A percentile compares a stretch with the other conserved stretches of the same genome.
Conservation (phyloP, 108 stramenopile genomes). For the Skeletonema grethae region DNA sequence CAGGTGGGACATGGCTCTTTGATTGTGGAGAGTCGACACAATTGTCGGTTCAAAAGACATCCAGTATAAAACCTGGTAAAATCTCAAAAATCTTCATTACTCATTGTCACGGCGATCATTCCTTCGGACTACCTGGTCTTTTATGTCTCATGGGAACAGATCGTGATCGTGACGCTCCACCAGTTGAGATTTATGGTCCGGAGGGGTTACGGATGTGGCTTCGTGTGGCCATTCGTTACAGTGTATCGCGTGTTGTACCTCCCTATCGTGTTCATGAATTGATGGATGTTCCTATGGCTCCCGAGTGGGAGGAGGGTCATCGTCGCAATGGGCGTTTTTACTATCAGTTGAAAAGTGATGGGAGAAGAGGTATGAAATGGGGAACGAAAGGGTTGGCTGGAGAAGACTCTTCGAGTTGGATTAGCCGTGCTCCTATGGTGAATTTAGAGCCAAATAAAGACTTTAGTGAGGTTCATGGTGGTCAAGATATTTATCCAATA, state of each 20-base stretch:
- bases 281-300: constrained; percentile 90
- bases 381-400: constrained; percentile 61
- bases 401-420: constrained; percentile 74
- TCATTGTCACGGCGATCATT: constrained; percentile 86
- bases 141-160: constrained; percentile 94
- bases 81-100: constrained; percentile 93
- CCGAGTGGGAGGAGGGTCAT: constrained; percentile 73
- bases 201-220: constrained; percentile 88
- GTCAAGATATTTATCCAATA: constrained; percentile 73
- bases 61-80: constrained; percentile 72
- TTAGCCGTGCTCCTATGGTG: constrained; percentile 66
- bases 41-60: constrained; percentile 73
- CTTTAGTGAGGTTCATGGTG: constrained; percentile 45
- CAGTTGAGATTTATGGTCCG: constrained; percentile 95
- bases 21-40: constrained; percentile 96
- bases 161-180: constrained; percentile 55
- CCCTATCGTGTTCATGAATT: constrained; percentile 95
- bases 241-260: constrained; percentile 79
- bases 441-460: constrained; percentile 51
- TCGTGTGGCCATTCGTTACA: constrained; percentile 87
- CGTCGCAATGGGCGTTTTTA: constrained; percentile 56
- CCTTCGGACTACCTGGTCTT: constrained; percentile 92
- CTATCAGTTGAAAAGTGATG: constrained; percentile 40
- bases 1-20: constrained; percentile 90
- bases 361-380: constrained; percentile 38